Percentiles rank a stretch among this genome's conserved stretches.
phyloP scores from a whole-genome alignment of 2,329 filamentous ascomycete species.

The Diaporthe citrichinensis region DNA sequence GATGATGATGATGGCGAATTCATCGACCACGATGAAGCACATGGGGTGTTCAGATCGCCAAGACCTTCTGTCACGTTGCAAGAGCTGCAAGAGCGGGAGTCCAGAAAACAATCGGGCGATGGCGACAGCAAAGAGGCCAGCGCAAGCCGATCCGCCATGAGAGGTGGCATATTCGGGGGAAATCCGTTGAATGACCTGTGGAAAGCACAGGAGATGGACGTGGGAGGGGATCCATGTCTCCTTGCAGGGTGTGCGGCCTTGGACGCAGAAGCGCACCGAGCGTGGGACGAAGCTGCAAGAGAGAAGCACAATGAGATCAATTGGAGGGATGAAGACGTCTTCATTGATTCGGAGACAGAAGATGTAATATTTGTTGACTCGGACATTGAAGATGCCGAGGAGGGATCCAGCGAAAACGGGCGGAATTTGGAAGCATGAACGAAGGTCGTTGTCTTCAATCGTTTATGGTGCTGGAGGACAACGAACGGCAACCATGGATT shows the following conservation, averaged over 20 bases:
- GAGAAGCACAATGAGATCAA: conserved; percentile 8
- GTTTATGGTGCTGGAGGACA: background rate
- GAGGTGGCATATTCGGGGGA: background rate
- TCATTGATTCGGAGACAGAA: background rate
- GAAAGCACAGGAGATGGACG: background rate
- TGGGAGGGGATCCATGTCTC: background rate
- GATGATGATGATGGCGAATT: conserved; percentile 16
- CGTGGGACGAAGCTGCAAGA: conserved; percentile 25
- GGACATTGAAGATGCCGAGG: background rate
- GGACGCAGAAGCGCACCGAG: conserved; percentile 25
- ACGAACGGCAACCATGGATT: background rate
- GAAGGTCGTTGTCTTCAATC: background rate
- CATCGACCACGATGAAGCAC: conserved; percentile 36
- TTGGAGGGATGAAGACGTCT: conserved; percentile 1
- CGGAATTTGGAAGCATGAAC: background rate
- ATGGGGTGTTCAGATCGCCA: conserved; percentile 37
- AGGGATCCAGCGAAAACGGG: background rate
- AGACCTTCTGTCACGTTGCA: conserved; percentile 37
- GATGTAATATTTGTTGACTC: background rate
- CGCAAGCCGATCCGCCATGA: background rate
- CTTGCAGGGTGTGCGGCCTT: background rate
- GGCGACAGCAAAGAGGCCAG: background rate
- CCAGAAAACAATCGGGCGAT: background rate
- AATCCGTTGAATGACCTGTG: conserved; percentile 5
- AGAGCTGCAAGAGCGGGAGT: conserved; percentile 31